Evolutionary conservation across 2,329 filamentous ascomycete species (phyloP).

Genomic region (Aspergillus sojae): DNA sequence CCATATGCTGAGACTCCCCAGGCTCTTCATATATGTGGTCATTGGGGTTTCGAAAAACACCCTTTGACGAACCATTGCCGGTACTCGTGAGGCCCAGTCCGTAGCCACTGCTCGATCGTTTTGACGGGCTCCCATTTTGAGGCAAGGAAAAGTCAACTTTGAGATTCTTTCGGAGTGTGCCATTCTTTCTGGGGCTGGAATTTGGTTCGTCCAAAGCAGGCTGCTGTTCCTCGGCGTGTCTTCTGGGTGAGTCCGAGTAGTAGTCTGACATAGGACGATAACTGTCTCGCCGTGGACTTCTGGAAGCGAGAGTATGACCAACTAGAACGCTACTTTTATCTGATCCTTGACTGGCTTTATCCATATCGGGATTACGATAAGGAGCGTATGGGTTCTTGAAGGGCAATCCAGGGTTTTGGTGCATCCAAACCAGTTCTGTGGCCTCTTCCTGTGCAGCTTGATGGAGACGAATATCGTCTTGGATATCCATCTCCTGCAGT

Average conservation of each 20-base stretch:
- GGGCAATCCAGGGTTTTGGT: constrained; percentile 57
- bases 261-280: constrained; percentile 25
- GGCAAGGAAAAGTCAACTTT: constrained; percentile 46
- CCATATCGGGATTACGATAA: constrained; percentile 48
- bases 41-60: constrained; percentile 61
- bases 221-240: constrained; percentile 3
- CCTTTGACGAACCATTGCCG: constrained; percentile 47
- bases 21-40: constrained; percentile 85
- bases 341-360: constrained; percentile 44
- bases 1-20: constrained; percentile 48
- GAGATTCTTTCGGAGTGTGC: constrained; percentile 36
- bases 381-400: constrained; percentile 52
- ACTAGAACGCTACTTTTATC: constrained; percentile 49
- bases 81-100: constrained; percentile 32
- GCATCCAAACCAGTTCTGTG: constrained; percentile 65
- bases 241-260: constrained; percentile 14
- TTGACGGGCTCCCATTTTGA: constrained; percentile 26
- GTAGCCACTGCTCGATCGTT: constrained; percentile 18
- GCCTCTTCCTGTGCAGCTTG: constrained; percentile 64
- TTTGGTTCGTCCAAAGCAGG: constrained; percentile 5
- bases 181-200: constrained; percentile 23
- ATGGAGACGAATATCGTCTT: constrained; percentile 58
- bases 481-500: constrained; percentile 60
- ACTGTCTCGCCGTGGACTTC: constrained; percentile 18
- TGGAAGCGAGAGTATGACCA: constrained; percentile 38